These are phyloP conservation scores for Aspergillus sclerotioniger DNA, from an alignment of 495 filamentous ascomycete genomes.

Conservation along the genomic window DNA sequence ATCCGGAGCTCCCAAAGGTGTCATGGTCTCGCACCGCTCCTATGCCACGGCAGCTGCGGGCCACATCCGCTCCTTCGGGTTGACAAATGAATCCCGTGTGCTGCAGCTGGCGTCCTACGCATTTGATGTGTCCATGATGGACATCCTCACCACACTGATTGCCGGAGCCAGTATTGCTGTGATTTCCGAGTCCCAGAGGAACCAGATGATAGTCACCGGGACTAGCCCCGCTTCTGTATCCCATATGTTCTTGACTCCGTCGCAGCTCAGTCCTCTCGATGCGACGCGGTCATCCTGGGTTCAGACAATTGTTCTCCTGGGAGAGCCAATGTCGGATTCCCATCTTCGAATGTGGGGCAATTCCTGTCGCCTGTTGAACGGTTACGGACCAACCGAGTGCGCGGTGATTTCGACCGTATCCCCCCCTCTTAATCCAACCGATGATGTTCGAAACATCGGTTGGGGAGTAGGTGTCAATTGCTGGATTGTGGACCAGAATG, in stretches of 20 bases:
- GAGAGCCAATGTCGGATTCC: not conserved
- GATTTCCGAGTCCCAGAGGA: slow-evolving; percentile 9
- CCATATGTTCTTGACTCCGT: not conserved
- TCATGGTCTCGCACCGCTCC: slow-evolving; percentile 36
- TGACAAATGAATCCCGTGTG: slow-evolving; percentile 8
- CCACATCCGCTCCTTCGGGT: not conserved
- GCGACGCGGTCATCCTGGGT: not conserved
- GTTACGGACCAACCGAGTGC: slow-evolving; percentile 4
- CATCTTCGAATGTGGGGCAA: not conserved
- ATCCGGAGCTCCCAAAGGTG: slow-evolving; percentile 37
- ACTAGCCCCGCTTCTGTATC: not conserved
- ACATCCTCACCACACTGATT: slow-evolving; percentile 24
- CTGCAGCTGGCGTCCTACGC: slow-evolving; percentile 20
- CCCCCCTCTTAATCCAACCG: not conserved
- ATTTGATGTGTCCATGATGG: slow-evolving; percentile 26
- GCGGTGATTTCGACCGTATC: not conserved
- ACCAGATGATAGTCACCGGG: not conserved
- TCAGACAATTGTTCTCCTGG: not conserved
- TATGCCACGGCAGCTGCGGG: slow-evolving; percentile 15
- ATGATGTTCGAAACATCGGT: slow-evolving; percentile 20
- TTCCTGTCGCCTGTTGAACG: not conserved
- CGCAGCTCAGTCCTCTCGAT: not conserved
- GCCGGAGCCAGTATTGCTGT: slow-evolving; percentile 28
- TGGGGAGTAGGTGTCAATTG: slow-evolving; percentile 5
- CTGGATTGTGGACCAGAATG: slow-evolving; percentile 28